A percentile compares a stretch with the other conserved stretches of the same genome.
Evolutionary conservation across 768 basidiomycete genomes (phyloP).

Genomic region (Tulasnella sp.): DNA sequence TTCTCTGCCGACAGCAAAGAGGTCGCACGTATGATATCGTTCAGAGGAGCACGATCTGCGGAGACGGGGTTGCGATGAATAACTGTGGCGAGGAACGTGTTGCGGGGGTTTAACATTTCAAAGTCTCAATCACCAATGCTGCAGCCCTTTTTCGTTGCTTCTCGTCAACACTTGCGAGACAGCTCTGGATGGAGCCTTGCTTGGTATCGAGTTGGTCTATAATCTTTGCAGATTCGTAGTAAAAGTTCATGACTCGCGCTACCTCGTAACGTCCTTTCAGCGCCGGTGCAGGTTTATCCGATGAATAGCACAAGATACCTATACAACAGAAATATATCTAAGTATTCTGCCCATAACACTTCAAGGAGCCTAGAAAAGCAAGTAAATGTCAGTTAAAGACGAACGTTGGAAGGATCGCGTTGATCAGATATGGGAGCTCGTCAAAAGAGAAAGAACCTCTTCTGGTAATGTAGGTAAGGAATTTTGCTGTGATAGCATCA

Average conservation of each 20-base stretch:
- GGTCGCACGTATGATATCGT: constrained; percentile 62
- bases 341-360: neutral
- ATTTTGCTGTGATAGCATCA: constrained; percentile 15
- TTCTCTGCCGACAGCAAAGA: constrained; percentile 71
- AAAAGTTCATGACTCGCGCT: constrained; percentile 77
- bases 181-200: constrained; percentile 87
- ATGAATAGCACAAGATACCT: neutral
- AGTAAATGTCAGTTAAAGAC: constrained; percentile 5
- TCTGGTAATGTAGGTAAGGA: constrained; percentile 92
- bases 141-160: constrained; percentile 73
- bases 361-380: neutral
- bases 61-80: constrained; percentile 8
- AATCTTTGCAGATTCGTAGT: constrained; percentile 80
- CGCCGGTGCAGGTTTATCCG: neutral
- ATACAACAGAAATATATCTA: neutral
- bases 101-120: constrained; percentile 67
- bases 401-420: neutral
- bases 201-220: constrained; percentile 84
- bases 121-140: constrained; percentile 87
- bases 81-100: neutral
- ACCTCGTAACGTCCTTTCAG: neutral
- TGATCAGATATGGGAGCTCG: constrained; percentile 8
- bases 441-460: constrained; percentile 14
- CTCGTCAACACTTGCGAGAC: constrained; percentile 68
- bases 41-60: constrained; percentile 73